phyloP scores from a whole-genome alignment of 331 rosid genomes.

The Acacia concinna region DNA sequence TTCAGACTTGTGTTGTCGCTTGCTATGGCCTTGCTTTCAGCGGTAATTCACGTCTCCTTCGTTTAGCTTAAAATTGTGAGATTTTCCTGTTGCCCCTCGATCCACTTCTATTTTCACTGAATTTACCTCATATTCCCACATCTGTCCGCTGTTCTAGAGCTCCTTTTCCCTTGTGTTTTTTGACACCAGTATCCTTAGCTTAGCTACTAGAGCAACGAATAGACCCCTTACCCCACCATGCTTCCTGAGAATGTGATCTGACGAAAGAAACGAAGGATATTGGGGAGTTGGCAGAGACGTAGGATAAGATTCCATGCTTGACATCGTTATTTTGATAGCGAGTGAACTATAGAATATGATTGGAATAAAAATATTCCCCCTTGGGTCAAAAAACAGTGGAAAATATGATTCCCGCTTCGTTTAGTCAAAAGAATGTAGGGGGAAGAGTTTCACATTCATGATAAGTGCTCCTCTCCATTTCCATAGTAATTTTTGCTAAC shows the following conservation, averaged over 20 bases:
- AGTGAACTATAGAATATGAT: neutral
- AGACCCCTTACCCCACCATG: neutral
- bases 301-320: neutral
- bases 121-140: neutral
- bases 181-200: neutral
- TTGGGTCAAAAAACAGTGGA: neutral
- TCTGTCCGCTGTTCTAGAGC: neutral
- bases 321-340: neutral
- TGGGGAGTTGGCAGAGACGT: neutral
- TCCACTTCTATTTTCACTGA: neutral
- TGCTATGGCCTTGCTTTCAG: conserved; percentile 97
- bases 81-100: neutral
- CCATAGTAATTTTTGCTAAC: neutral
- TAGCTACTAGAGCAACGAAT: neutral
- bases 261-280: neutral
- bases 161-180: neutral
- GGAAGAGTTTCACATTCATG: neutral
- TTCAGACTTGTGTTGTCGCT: conserved; percentile 98
- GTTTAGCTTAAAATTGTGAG: neutral
- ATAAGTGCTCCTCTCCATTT: neutral
- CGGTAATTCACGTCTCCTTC: conserved; percentile 43
- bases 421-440: neutral
- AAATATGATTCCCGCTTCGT: neutral
- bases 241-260: neutral
- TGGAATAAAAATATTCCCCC: neutral